A percentile compares a stretch with the other conserved stretches of the same genome.
Conservation (phyloP, 805 yeast species). For the Lachancea nothofagi region DNA sequence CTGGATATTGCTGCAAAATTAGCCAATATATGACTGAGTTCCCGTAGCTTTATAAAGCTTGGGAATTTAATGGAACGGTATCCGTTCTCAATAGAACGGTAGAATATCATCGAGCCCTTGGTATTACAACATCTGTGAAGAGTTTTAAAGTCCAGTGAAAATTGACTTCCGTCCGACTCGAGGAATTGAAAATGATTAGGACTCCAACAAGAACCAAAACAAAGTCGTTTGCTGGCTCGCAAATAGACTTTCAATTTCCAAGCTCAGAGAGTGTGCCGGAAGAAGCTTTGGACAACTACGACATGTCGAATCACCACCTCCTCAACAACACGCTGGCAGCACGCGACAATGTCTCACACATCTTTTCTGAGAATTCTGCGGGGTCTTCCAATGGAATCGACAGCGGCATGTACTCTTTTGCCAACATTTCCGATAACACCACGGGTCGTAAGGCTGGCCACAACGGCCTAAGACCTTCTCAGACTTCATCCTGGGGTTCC, state of each 20-base stretch:
- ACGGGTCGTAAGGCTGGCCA: slow-evolving; percentile 13
- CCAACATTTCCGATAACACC: slow-evolving; percentile 35
- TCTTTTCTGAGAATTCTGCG: slow-evolving; percentile 27
- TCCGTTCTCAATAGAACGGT: too few relatives aligned
- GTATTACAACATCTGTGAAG: too few relatives aligned
- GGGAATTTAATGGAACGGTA: too few relatives aligned
- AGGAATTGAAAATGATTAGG: too few relatives aligned
- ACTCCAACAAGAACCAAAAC: slow-evolving; percentile 35
- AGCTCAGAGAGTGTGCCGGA: slow-evolving; percentile 24
- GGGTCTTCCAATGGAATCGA: slow-evolving; percentile 22
- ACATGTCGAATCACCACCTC: slow-evolving; percentile 28
- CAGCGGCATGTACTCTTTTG: slow-evolving; percentile 32
- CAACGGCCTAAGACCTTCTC: slow-evolving; percentile 3
- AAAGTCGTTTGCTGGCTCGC: slow-evolving; percentile 36
- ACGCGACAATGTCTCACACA: slow-evolving; percentile 27
- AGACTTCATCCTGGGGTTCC: slow-evolving; percentile 10
- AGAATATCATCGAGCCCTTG: too few relatives aligned
- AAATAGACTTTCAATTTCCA: slow-evolving; percentile 38
- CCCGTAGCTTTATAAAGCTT: too few relatives aligned
- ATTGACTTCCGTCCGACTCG: too few relatives aligned
- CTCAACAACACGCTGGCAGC: slow-evolving; percentile 19
- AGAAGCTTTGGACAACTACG: slow-evolving; percentile 16
- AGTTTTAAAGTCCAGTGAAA: too few relatives aligned
- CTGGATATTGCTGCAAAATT: too few relatives aligned
- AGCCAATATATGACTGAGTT: too few relatives aligned